Base-by-base conservation (phyloP, 139 green algal genomes). In the Micractinium conductrix region DNA sequence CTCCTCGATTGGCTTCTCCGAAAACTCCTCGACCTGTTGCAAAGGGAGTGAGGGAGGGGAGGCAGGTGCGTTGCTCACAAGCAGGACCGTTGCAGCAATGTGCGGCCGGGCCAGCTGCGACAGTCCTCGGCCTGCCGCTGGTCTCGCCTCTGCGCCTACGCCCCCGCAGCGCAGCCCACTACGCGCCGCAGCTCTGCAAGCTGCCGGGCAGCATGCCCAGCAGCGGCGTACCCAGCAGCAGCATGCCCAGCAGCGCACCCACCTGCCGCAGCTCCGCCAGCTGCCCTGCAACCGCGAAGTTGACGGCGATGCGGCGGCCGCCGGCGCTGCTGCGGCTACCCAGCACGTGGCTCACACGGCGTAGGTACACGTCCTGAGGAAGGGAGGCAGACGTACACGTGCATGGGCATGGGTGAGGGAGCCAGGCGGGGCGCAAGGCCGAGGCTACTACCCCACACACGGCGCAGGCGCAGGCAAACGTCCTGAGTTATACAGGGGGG, bases 241-340 rank as follows among this genome's bases (percentile, higher is more conserved):
- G 14, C 12, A 22, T 14, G n/a, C 28, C 9, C 2, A 69, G 14
- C 0, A 80, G 14, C 37, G 53, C 37, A 19, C 76, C 26, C 55
- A 62, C 79, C 79, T 75, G 65, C 44, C 72, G 70, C 7, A 89
- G 45, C 55, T 89, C 79, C 38, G 69, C 78, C 35, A 89, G 42
- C 58, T 81, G 55, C 35, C 79, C 80, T 37, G 85, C 85, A 38
- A 69, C 79, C 5, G 76, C 67, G 70, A 89, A 87, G 65, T 84
- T 63, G 43, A 89, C 75, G 30, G 62, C 68, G n/a, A 89, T 63
- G 50, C 85, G 78, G 35, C 63, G 69, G 8, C 78, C 69, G 30
- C 74, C 85, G 45, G 76, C 67, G n/a, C 65, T 78, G 35, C 40
- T 44, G 35, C 72, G 75, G 70, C 85, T 76, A 43, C 85, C 85